Percentiles rank a stretch among this genome's conserved stretches.
Conservation (phyloP, 441 rosid genomes). For the Daphne laureola region DNA sequence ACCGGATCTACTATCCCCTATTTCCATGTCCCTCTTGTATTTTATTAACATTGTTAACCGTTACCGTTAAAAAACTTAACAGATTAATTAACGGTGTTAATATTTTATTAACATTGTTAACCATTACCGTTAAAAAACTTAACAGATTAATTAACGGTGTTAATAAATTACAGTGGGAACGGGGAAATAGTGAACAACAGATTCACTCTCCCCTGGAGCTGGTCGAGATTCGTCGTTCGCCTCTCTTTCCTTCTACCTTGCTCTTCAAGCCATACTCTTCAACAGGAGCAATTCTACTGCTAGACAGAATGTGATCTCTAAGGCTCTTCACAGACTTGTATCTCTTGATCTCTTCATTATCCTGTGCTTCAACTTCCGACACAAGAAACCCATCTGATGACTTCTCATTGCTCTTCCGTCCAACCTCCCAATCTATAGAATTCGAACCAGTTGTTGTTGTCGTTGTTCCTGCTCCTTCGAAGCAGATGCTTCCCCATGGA, state of each 20-base stretch:
- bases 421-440: slow-evolving; percentile 20
- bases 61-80: too few relatives aligned
- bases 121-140: too few relatives aligned
- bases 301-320: slow-evolving; percentile 46
- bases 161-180: too few relatives aligned
- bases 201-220: too few relatives aligned
- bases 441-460: slow-evolving; percentile 5
- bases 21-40: too few relatives aligned
- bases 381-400: slow-evolving; percentile 20
- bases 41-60: too few relatives aligned
- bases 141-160: too few relatives aligned
- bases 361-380: slow-evolving; percentile 24
- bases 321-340: slow-evolving; percentile 36
- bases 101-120: too few relatives aligned
- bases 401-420: slow-evolving; percentile 29
- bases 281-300: slow-evolving; percentile 17
- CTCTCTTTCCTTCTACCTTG: slow-evolving; percentile 8
- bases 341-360: slow-evolving; percentile 30
- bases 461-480: slow-evolving; percentile 20
- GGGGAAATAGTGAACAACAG: too few relatives aligned
- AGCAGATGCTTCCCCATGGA: slow-evolving; percentile 48
- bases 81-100: too few relatives aligned
- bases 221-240: slow-evolving; percentile 15
- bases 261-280: slow-evolving; percentile 14
- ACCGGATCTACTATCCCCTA: too few relatives aligned